These are phyloP conservation scores for Sphaerulina musiva DNA, from an alignment of 2,329 filamentous ascomycete genomes.

Conservation along the genomic window DNA sequence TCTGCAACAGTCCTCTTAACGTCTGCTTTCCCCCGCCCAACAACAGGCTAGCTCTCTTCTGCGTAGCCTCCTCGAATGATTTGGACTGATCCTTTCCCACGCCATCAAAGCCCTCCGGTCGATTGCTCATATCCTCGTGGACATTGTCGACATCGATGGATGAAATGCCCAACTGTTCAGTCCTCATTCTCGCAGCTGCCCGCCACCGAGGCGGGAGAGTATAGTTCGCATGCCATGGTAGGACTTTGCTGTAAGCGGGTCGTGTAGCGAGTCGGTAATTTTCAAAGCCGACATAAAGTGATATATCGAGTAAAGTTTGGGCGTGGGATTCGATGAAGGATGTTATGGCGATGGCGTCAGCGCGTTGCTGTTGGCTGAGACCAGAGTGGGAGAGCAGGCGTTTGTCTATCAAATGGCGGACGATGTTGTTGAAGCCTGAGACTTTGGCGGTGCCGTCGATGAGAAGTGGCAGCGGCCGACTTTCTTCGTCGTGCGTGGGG, in stretches of 20 bases:
- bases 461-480: constrained; percentile 35
- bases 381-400: constrained; percentile 15
- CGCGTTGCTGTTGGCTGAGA: constrained; percentile 18
- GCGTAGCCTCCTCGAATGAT: constrained; percentile 29
- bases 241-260: constrained; percentile 69
- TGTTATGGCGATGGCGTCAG: constrained; percentile 37
- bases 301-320: constrained; percentile 74
- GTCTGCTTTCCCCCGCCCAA: constrained; percentile 50
- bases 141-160: constrained; percentile 42
- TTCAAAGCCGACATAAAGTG: constrained; percentile 79
- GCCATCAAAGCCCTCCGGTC: constrained; percentile 26
- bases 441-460: constrained; percentile 51
- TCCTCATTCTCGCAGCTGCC: constrained; percentile 61
- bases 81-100: constrained; percentile 24
- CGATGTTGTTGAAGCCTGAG: constrained; percentile 57
- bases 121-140: constrained; percentile 34
- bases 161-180: constrained; percentile 46
- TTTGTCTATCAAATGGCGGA: constrained; percentile 46
- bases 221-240: constrained; percentile 85
- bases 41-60: constrained; percentile 44
- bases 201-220: constrained; percentile 70
- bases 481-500: constrained; percentile 45
- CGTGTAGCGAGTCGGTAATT: constrained; percentile 77
- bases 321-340: constrained; percentile 65
- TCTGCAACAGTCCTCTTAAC: constrained; percentile 55